A percentile compares a stretch with the other conserved stretches of the same genome.
These are phyloP conservation scores for Parathielavia hyrcaniae DNA, from an alignment of 495 filamentous ascomycete genomes.

Conservation along the genomic window DNA sequence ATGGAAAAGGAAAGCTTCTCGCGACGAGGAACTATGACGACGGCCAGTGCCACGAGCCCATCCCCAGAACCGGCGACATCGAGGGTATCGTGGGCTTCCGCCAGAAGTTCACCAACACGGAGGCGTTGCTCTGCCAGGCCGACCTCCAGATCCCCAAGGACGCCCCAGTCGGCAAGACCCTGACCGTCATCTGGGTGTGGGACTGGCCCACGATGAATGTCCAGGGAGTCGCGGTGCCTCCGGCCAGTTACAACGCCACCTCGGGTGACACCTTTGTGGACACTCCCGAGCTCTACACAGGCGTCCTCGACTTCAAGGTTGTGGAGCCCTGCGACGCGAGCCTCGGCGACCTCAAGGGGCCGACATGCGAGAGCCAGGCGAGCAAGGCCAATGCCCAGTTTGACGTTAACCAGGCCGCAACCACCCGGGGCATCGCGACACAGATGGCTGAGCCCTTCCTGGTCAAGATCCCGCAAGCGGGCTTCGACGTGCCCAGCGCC, in stretches of 20 bases:
- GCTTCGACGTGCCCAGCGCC: constrained; percentile 15
- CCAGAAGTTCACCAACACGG: constrained; percentile 41
- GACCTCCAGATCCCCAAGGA: constrained; percentile 63
- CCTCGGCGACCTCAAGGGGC: constrained; percentile 29
- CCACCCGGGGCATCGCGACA: constrained; percentile 27
- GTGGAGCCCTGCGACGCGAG: constrained; percentile 29
- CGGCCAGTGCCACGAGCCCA: constrained; percentile 72
- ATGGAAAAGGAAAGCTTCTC: constrained; percentile 65
- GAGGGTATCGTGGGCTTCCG: constrained; percentile 50
- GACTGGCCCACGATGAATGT: constrained; percentile 60
- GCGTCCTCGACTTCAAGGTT: constrained; percentile 72
- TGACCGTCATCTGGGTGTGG: constrained; percentile 90
- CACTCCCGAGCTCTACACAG: constrained; percentile 64
- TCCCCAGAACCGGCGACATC: constrained; percentile 17
- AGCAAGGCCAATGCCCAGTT: constrained; percentile 26
- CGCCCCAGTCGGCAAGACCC: constrained; percentile 44
- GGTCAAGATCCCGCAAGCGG: constrained; percentile 30
- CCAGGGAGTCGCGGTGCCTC: constrained; percentile 26
- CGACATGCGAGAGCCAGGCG: constrained; percentile 20
- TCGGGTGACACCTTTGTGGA: constrained; percentile 39
- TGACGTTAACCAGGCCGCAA: constrained; percentile 20
- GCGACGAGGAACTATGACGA: constrained; percentile 74
- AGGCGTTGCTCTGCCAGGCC: constrained; percentile 67
- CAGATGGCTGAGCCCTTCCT: constrained; percentile 37
- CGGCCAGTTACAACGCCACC: constrained; percentile 22